Conservation (phyloP, 106 monocot genomes). For the Allium fistulosum region DNA sequence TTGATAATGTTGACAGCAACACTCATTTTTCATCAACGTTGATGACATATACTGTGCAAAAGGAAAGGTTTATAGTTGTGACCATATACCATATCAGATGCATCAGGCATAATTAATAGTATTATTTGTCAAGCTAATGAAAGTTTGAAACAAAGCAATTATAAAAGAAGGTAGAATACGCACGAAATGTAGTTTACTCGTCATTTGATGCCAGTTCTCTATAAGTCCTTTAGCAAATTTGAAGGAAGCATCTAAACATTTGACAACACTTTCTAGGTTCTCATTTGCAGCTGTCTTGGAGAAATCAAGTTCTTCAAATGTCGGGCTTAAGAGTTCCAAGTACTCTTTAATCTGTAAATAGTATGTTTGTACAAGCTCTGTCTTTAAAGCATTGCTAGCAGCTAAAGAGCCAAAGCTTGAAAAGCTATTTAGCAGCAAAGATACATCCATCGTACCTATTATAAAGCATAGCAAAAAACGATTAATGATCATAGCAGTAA, state of each 20-base stretch:
- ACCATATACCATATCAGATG: no score
- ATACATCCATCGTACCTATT: slow-evolving; percentile 49
- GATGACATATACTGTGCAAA: no score
- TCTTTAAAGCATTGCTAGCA: slow-evolving; percentile 23
- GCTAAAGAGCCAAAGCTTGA: slow-evolving; percentile 43
- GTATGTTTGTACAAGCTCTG: slow-evolving; percentile 58
- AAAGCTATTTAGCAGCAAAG: slow-evolving; percentile 41
- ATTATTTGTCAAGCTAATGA: no score
- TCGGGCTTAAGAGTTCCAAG: slow-evolving; percentile 43
- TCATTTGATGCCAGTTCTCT: slow-evolving; percentile 66
- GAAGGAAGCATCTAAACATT: slow-evolving; percentile 41
- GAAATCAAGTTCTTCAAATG: slow-evolving; percentile 33
- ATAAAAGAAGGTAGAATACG: slow-evolving; percentile 8
- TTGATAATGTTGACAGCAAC: no score
- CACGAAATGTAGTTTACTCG: slow-evolving; percentile 89
- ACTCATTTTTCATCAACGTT: no score
- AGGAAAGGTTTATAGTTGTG: no score
- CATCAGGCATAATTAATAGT: no score
- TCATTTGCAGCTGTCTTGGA: slow-evolving; percentile 36
- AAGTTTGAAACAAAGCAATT: no score
- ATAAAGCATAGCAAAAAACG: background rate
- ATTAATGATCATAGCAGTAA: background rate
- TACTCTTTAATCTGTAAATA: slow-evolving; percentile 49
- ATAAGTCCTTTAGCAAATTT: slow-evolving; percentile 50
- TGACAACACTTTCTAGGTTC: slow-evolving; percentile 30